These are phyloP conservation scores for Diaporthe eres DNA, from an alignment of 2,329 filamentous ascomycete genomes.

Conservation along the genomic window DNA sequence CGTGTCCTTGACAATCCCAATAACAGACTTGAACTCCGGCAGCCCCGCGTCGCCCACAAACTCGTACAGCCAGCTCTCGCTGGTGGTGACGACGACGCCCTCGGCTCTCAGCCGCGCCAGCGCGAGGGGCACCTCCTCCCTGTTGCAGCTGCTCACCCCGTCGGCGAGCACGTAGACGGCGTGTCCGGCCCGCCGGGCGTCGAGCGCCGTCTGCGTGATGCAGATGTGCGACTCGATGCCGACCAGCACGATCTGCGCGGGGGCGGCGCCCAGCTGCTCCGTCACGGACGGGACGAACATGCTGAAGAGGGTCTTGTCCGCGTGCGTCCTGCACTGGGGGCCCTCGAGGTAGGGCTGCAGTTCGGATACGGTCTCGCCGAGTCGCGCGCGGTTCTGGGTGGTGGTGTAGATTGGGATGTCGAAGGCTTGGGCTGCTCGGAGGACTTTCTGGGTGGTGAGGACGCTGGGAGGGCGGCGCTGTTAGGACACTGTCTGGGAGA, in stretches of 20 bases:
- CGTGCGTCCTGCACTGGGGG: conserved; percentile 61
- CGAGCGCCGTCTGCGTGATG: conserved; percentile 91
- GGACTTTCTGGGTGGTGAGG: conserved; percentile 77
- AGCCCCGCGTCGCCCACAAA: conserved; percentile 85
- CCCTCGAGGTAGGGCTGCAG: conserved; percentile 69
- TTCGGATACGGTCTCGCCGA: conserved; percentile 85
- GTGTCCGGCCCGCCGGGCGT: conserved; percentile 82
- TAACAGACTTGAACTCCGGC: conserved; percentile 80
- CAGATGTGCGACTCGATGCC: conserved; percentile 97
- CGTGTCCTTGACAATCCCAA: conserved; percentile 83
- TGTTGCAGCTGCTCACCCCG: conserved; percentile 89
- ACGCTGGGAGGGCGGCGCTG: conserved; percentile 60
- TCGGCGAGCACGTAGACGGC: conserved; percentile 90
- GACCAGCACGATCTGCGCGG: conserved; percentile 78
- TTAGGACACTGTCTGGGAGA: not conserved
- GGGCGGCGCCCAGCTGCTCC: conserved; percentile 48
- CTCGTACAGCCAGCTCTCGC: conserved; percentile 93
- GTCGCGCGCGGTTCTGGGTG: conserved; percentile 84
- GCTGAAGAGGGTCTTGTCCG: conserved; percentile 91
- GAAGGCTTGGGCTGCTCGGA: conserved; percentile 74
- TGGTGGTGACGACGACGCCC: conserved; percentile 85
- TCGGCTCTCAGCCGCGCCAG: conserved; percentile 81
- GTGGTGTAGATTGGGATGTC: conserved; percentile 86
- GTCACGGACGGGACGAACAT: conserved; percentile 84
- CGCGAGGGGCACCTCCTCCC: conserved; percentile 84